A percentile compares a stretch with the other conserved stretches of the same genome.
phyloP scores from a whole-genome alignment of 768 basidiomycete species.

The Termitomyces bulborhizus region DNA sequence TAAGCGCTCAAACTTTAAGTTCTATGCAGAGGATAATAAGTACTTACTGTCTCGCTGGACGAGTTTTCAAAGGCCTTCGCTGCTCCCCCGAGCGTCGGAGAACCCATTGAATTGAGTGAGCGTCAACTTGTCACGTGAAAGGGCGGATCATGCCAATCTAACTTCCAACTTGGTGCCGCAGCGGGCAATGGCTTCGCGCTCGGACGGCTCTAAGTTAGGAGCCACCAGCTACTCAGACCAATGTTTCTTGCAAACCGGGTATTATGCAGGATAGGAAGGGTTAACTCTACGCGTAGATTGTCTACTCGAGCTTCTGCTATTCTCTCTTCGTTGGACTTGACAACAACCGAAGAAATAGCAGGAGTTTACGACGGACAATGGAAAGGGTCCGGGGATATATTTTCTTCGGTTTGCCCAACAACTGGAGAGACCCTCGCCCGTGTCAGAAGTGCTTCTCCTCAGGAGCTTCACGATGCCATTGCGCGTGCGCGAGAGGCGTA shows the following conservation, averaged over 20 bases:
- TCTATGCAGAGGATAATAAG: background rate
- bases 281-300: constrained; percentile 36
- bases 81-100: no score
- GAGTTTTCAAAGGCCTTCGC: no score
- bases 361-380: constrained; percentile 85
- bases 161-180: background rate
- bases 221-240: background rate
- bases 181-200: background rate
- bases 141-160: background rate
- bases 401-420: constrained; percentile 73
- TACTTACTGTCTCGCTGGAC: no score
- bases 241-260: constrained; percentile 25
- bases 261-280: constrained; percentile 7
- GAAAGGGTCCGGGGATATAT: constrained; percentile 67
- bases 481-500: constrained; percentile 72
- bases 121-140: background rate
- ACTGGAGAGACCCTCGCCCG: constrained; percentile 82
- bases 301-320: constrained; percentile 68
- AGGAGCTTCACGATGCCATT: constrained; percentile 67
- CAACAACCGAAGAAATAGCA: constrained; percentile 45
- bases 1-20: no score
- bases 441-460: constrained; percentile 65
- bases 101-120: no score
- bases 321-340: constrained; percentile 59
- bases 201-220: background rate